These are phyloP conservation scores for Candida jianshihensis DNA, from an alignment of 805 yeast species.

Conservation along the genomic window DNA sequence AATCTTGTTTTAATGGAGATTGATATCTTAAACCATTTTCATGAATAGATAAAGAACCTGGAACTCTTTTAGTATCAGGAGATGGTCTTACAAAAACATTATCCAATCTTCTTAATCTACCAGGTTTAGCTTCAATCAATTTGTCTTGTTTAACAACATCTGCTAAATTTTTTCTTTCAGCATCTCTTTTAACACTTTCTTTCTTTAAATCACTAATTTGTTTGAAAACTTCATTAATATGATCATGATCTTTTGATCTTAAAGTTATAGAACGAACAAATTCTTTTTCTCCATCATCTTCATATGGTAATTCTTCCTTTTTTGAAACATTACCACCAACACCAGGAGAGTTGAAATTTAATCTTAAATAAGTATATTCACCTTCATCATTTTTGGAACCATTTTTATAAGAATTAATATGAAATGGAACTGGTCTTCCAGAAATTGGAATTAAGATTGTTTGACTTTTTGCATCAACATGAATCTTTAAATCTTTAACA, in stretches of 20 bases:
- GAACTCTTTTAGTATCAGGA: conserved; percentile 93
- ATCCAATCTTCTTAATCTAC: conserved; percentile 82
- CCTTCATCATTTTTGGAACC: conserved; percentile 97
- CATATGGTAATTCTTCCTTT: conserved; percentile 82
- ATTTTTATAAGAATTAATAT: conserved; percentile 86
- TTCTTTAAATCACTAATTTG: conserved; percentile 89
- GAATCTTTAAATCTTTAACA: conserved; percentile 78
- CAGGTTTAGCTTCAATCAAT: conserved; percentile 71
- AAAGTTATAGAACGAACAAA: conserved; percentile 82
- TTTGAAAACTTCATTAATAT: conserved; percentile 84
- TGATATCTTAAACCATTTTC: conserved; percentile 95
- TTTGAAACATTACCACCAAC: conserved; percentile 62
- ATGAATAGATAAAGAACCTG: conserved; percentile 86
- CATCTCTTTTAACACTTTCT: conserved; percentile 83
- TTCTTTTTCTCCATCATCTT: conserved; percentile 77
- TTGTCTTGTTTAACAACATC: conserved; percentile 93
- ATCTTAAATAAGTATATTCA: conserved; percentile 81
- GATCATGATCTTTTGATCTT: conserved; percentile 83
- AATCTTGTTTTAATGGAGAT: conserved; percentile 78
- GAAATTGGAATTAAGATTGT: conserved; percentile 85
- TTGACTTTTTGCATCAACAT: conserved; percentile 82
- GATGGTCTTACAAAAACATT: conserved; percentile 89
- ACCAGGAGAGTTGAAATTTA: conserved; percentile 93
- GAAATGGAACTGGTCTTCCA: conserved; percentile 98
- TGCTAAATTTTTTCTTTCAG: conserved; percentile 84